Percentiles rank a stretch among this genome's conserved stretches.
Evolutionary conservation across 345 rosid genomes (phyloP).

Genomic region (Lenwebbia sp.): DNA sequence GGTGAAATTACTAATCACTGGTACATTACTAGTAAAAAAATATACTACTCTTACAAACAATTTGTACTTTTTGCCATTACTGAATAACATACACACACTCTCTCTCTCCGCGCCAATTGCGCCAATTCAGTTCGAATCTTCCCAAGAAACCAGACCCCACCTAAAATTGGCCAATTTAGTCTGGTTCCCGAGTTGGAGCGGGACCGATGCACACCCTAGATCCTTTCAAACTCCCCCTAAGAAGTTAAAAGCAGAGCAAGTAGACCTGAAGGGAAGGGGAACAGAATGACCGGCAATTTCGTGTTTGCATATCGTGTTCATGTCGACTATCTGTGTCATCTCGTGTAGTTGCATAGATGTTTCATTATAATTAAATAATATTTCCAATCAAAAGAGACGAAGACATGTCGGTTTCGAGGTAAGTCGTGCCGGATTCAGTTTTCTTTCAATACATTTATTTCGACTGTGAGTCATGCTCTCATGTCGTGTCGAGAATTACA

Average conservation of each 20-base stretch:
- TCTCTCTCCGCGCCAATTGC: too few species aligned
- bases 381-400: neutral
- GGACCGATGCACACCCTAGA: too few species aligned
- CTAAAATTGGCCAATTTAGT: too few species aligned
- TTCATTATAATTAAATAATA: neutral
- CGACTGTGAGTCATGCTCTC: neutral
- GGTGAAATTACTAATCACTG: neutral
- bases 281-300: neutral
- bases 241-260: neutral
- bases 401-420: neutral
- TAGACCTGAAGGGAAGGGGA: neutral
- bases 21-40: neutral
- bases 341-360: neutral
- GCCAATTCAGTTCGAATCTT: too few species aligned
- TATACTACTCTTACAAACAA: neutral
- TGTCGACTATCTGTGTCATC: neutral
- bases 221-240: neutral
- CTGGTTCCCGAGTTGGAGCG: too few species aligned
- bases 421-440: neutral
- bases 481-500: neutral
- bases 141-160: too few species aligned
- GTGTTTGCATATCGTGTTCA: neutral
- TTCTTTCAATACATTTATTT: neutral
- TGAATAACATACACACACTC: neutral
- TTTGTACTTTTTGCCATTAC: neutral